Percentiles rank a stretch among this genome's conserved stretches.
phyloP scores from a whole-genome alignment of 1,284 basidiomycete genomes.

The Puccinia polysora region DNA sequence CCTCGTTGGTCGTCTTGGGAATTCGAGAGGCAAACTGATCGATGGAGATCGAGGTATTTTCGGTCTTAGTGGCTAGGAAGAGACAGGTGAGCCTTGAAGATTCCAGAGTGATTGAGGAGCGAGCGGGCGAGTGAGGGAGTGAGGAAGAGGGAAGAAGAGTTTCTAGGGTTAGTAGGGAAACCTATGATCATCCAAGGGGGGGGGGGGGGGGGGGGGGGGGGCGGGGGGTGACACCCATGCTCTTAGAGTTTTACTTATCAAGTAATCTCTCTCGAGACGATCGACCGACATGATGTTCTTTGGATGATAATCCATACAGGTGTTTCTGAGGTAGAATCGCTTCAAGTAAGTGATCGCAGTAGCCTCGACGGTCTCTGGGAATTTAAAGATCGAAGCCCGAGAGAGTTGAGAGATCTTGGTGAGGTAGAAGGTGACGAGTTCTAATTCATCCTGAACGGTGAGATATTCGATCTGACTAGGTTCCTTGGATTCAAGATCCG shows the following conservation, averaged over 20 bases:
- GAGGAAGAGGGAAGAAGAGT: too few relatives aligned
- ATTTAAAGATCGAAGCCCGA: slow-evolving; percentile 65
- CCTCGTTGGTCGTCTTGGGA: slow-evolving; percentile 64
- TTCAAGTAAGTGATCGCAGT: slow-evolving; percentile 89
- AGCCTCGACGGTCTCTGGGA: slow-evolving; percentile 86
- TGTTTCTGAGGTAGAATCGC: slow-evolving; percentile 94
- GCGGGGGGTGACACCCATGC: too few relatives aligned
- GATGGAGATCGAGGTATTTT: slow-evolving; percentile 82
- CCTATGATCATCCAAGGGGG: too few relatives aligned
- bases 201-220: too few relatives aligned
- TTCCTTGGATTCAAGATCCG: not conserved
- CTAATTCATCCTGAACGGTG: slow-evolving; percentile 73
- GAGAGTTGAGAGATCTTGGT: slow-evolving; percentile 80
- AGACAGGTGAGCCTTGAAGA: slow-evolving; percentile 88
- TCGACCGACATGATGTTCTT: slow-evolving; percentile 84
- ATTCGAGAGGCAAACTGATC: slow-evolving; percentile 75
- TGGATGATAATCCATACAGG: slow-evolving; percentile 98
- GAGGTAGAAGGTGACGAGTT: slow-evolving; percentile 83
- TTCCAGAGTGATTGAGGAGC: slow-evolving; percentile 5
- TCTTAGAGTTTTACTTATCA: not conserved
- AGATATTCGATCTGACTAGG: slow-evolving; percentile 64
- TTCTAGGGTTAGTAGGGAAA: too few relatives aligned
- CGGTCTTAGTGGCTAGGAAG: slow-evolving; percentile 94
- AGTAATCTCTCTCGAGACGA: slow-evolving; percentile 36
- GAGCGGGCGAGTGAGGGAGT: not conserved